These are phyloP conservation scores for Auriscalpium orientale DNA, from an alignment of 768 basidiomycete species.

Conservation along the genomic window DNA sequence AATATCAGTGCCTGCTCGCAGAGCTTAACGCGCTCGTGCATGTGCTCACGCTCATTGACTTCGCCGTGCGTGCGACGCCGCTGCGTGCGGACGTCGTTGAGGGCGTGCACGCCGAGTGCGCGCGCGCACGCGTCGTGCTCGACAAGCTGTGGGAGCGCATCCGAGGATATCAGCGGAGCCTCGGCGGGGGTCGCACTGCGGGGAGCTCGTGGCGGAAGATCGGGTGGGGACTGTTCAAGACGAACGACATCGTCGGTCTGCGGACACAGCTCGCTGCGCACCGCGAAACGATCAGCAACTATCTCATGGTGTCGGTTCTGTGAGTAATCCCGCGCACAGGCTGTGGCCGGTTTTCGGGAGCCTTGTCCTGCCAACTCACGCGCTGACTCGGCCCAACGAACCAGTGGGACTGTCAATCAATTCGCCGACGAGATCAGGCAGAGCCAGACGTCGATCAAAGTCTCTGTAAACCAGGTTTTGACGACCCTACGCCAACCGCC, in stretches of 20 bases:
- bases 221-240: not conserved
- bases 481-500: not conserved
- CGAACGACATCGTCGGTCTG: not conserved
- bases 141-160: not conserved
- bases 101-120: not conserved
- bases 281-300: not conserved
- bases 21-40: not conserved
- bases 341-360: not conserved
- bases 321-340: not conserved
- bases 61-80: not conserved
- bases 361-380: not conserved
- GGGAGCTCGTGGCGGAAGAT: not conserved
- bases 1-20: not conserved
- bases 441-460: not conserved
- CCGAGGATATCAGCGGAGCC: not conserved
- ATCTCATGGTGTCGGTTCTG: not conserved
- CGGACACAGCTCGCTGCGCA: not conserved
- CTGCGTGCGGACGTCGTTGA: not conserved
- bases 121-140: not conserved
- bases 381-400: not conserved
- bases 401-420: not conserved
- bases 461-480: not conserved
- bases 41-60: not conserved
- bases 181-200: not conserved
- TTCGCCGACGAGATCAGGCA: not conserved